These are phyloP conservation scores for Cladosporium sphaerospermum DNA, from an alignment of 2,329 filamentous ascomycete species.

Conservation along the genomic window DNA sequence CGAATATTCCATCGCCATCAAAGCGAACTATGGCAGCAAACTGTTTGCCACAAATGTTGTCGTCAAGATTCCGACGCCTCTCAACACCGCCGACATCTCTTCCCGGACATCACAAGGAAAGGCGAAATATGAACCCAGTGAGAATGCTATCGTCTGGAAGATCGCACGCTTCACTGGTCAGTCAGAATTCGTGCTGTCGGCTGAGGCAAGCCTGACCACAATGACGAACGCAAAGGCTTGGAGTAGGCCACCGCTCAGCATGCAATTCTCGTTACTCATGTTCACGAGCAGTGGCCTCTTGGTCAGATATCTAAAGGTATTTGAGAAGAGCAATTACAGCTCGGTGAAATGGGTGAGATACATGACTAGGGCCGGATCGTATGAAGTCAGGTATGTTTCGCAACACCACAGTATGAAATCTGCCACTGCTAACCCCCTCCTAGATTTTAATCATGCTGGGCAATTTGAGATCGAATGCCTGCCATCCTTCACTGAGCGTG, in stretches of 20 bases:
- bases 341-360: slow-evolving; percentile 99
- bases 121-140: slow-evolving; percentile 95
- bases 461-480: not conserved
- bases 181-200: slow-evolving; percentile 89
- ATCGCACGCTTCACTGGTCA: slow-evolving; percentile 98
- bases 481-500: not conserved
- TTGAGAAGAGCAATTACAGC: slow-evolving; percentile 98
- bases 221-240: slow-evolving; percentile 99
- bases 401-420: not conserved
- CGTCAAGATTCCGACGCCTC: slow-evolving; percentile 85
- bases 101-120: slow-evolving; percentile 93
- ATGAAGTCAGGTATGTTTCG: slow-evolving; percentile 74
- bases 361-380: slow-evolving; percentile 96
- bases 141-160: slow-evolving; percentile 99
- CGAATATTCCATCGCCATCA: slow-evolving; percentile 96
- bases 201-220: slow-evolving; percentile 84
- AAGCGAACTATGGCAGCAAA: slow-evolving; percentile 93
- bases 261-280: slow-evolving; percentile 94
- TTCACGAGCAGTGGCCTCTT: slow-evolving; percentile 91
- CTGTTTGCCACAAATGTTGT: slow-evolving; percentile 96
- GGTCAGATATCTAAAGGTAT: slow-evolving; percentile 94
- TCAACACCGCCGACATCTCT: slow-evolving; percentile 91
- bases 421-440: not conserved
- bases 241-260: slow-evolving; percentile 84
- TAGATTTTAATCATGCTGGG: not conserved